These are phyloP conservation scores for Plectranthus barbatus DNA, from an alignment of 257 asterid species.

Conservation along the genomic window DNA sequence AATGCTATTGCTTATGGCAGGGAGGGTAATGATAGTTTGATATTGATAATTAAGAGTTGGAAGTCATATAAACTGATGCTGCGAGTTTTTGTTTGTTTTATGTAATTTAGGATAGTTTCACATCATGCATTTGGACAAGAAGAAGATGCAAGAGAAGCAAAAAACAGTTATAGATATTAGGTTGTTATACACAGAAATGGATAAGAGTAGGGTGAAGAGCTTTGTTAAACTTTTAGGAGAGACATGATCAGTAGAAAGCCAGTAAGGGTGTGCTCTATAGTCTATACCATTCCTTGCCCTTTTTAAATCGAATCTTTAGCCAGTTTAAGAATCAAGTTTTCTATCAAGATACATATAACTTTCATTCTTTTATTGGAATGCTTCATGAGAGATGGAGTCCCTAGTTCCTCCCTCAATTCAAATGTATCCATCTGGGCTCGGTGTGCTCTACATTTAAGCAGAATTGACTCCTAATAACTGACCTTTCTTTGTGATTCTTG, in stretches of 20 bases:
- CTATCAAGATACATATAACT: no score
- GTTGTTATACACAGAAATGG: neutral
- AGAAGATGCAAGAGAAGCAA: neutral
- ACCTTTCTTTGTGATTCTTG: neutral
- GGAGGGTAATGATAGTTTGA: neutral
- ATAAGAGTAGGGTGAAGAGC: neutral
- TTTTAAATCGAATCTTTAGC: no score
- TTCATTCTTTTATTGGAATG: no score
- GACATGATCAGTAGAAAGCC: neutral
- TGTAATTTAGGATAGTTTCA: neutral
- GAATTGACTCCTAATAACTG: neutral
- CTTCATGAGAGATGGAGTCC: no score
- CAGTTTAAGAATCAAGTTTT: no score
- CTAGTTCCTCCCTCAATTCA: no score
- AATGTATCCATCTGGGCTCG: neutral
- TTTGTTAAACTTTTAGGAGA: neutral
- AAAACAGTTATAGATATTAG: neutral
- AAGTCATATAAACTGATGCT: neutral
- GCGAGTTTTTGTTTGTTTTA: neutral
- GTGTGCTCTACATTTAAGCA: neutral
- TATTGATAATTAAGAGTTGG: neutral
- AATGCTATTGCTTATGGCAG: neutral
- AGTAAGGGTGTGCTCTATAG: neutral
- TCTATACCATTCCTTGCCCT: no score
- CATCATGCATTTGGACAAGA: neutral